A percentile compares a stretch with the other conserved stretches of the same genome.
phyloP scores from a whole-genome alignment of 306 rosid species.

The Crotalaria pallida region DNA sequence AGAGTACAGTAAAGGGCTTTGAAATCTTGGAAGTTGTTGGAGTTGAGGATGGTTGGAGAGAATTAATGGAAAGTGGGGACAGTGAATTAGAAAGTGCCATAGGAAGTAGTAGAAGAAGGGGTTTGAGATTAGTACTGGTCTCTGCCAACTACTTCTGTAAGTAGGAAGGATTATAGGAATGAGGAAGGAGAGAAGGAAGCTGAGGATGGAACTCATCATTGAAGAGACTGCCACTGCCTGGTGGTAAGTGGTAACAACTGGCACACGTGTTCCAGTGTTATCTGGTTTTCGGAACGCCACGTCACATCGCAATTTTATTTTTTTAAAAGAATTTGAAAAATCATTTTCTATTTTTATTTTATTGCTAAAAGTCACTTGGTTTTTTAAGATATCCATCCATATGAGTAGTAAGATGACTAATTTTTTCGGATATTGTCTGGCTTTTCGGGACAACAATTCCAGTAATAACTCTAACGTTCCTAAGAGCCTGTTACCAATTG shows the following conservation, averaged over 20 bases:
- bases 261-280: conserved; percentile 27
- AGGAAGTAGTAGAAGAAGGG: background rate
- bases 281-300: conserved; percentile 6
- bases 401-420: too few species aligned
- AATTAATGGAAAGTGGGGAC: conserved; percentile 41
- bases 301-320: background rate
- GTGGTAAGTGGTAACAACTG: conserved; percentile 14
- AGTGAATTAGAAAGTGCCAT: conserved; percentile 61
- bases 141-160: too few species aligned
- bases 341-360: too few species aligned
- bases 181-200: background rate
- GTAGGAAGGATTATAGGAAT: background rate
- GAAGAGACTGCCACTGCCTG: background rate
- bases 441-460: too few species aligned
- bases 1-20: conserved; percentile 30
- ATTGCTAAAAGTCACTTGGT: too few species aligned
- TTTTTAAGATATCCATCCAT: too few species aligned
- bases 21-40: conserved; percentile 35
- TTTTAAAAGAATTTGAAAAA: too few species aligned
- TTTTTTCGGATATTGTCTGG: too few species aligned
- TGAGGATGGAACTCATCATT: background rate
- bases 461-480: too few species aligned
- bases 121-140: too few species aligned
- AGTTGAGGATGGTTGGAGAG: conserved; percentile 30
- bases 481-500: too few species aligned